A percentile compares a stretch with the other conserved stretches of the same genome.
phyloP scores from a whole-genome alignment of 2,329 filamentous ascomycete species.

The Beauveria caledonica region DNA sequence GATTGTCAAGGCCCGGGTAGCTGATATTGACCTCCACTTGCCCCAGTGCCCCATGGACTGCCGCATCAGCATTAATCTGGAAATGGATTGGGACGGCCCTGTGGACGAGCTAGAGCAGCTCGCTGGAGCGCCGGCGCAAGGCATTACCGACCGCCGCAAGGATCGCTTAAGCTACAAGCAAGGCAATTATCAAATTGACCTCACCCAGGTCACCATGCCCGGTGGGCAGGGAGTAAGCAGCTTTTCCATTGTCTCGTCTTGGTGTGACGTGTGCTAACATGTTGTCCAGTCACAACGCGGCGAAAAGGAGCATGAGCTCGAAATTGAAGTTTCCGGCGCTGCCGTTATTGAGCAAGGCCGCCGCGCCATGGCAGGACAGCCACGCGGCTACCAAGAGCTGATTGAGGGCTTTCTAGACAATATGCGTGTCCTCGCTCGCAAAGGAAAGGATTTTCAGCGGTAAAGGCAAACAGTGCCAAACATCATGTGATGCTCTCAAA shows the following conservation, averaged over 20 bases:
- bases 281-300: conserved; percentile 21
- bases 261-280: conserved; percentile 8
- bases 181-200: conserved; percentile 78
- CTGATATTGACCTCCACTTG: conserved; percentile 79
- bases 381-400: conserved; percentile 56
- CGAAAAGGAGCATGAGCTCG: conserved; percentile 70
- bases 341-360: conserved; percentile 59
- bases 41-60: conserved; percentile 76
- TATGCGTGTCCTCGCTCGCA: conserved; percentile 48
- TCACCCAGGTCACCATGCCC: conserved; percentile 73
- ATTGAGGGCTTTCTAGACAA: conserved; percentile 72
- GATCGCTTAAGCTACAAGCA: conserved; percentile 89
- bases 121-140: conserved; percentile 28
- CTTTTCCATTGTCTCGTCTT: not conserved
- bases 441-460: conserved; percentile 26
- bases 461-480: not conserved
- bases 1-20: conserved; percentile 86
- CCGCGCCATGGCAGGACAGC: conserved; percentile 40
- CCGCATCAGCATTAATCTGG: conserved; percentile 87
- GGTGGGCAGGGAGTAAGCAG: conserved; percentile 30
- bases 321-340: conserved; percentile 63
- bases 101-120: conserved; percentile 45
- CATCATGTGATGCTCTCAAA: not conserved
- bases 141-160: conserved; percentile 62
- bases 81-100: conserved; percentile 76